Conservation (phyloP, 495 filamentous ascomycete genomes). For the Cercophora scortea region DNA sequence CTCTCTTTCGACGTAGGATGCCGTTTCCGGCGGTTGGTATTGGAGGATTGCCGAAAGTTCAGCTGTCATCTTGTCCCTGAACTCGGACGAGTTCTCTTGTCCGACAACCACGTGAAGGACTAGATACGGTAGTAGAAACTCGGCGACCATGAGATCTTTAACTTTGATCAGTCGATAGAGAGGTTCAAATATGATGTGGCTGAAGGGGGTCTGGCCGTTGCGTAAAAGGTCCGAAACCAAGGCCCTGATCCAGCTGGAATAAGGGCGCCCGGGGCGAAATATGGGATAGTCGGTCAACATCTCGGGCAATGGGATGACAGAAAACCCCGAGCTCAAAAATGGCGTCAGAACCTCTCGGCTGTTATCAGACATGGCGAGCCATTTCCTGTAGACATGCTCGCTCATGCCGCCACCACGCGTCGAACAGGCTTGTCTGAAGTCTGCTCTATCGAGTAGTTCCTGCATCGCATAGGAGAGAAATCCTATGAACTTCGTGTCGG, state of each 20-base stretch:
- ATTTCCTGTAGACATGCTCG: conserved; percentile 50
- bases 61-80: conserved; percentile 55
- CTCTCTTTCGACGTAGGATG: conserved; percentile 50
- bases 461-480: conserved; percentile 93
- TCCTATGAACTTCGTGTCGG: conserved; percentile 76
- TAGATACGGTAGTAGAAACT: conserved; percentile 79
- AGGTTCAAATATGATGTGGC: conserved; percentile 66
- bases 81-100: conserved; percentile 51
- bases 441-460: conserved; percentile 70
- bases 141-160: conserved; percentile 74
- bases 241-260: conserved; percentile 70
- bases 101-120: conserved; percentile 68
- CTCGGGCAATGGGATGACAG: conserved; percentile 52
- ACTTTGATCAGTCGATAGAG: conserved; percentile 71
- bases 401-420: conserved; percentile 9
- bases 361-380: conserved; percentile 64
- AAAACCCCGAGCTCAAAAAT: conserved; percentile 76
- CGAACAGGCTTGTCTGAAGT: conserved; percentile 53
- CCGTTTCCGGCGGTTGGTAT: conserved; percentile 45
- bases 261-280: conserved; percentile 54
- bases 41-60: conserved; percentile 68
- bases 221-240: conserved; percentile 77
- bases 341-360: conserved; percentile 75
- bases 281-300: conserved; percentile 63
- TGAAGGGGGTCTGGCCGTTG: conserved; percentile 60